phyloP scores from a whole-genome alignment of 108 stramenopile species.

The Fragilaria radians region DNA sequence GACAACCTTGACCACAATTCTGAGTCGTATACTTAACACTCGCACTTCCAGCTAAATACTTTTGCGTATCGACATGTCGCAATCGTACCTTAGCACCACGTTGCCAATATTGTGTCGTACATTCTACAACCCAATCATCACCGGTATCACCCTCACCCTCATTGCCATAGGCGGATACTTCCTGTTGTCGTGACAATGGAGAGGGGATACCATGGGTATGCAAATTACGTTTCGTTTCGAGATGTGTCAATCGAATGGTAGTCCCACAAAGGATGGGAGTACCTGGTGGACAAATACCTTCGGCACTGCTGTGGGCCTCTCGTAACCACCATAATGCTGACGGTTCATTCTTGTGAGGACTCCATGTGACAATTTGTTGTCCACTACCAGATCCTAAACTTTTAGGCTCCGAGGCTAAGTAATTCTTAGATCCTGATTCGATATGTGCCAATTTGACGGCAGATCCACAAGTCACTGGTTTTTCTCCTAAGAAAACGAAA shows the following conservation, averaged over 20 bases:
- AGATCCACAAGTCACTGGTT: conserved; percentile 72
- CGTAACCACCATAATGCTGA: conserved; percentile 72
- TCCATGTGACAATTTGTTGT: conserved; percentile 76
- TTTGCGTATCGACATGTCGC: conserved; percentile 47
- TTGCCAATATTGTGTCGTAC: conserved; percentile 45
- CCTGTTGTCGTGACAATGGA: conserved; percentile 69
- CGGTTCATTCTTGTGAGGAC: conserved; percentile 25
- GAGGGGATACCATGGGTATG: conserved; percentile 62
- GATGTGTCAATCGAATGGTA: conserved; percentile 64
- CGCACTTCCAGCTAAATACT: conserved; percentile 47
- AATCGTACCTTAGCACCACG: conserved; percentile 37
- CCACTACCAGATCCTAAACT: conserved; percentile 48
- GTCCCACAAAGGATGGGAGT: conserved; percentile 47
- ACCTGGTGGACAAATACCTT: conserved; percentile 23
- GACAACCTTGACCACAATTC: conserved; percentile 81
- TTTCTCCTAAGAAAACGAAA: too few species aligned
- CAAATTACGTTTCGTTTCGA: conserved; percentile 51
- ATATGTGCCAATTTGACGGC: conserved; percentile 68
- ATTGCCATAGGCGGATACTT: conserved; percentile 68
- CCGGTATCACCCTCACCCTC: conserved; percentile 71
- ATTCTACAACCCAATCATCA: conserved; percentile 74
- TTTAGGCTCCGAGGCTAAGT: conserved; percentile 31
- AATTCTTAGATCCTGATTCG: conserved; percentile 46
- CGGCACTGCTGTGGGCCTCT: conserved; percentile 41
- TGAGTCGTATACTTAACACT: conserved; percentile 56